These are phyloP conservation scores for bread wheat (Triticum aestivum) DNA, from an alignment of 176 grass and related monocot species.

Conservation along the genomic window IWGSC_CS_RefSeq_v2.1 NC_057810.1:485905467-485905966, in stretches of 20 bases:
- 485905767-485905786: conserved; percentile 33
- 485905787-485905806: conserved; percentile 33
- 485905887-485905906: conserved; percentile 42
- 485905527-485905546: not conserved
- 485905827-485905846: conserved; percentile 31
- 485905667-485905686: not conserved
- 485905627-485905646: not conserved
- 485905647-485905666: conserved; percentile 17
- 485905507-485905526: not conserved
- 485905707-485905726: conserved; percentile 41
- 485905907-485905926: conserved; percentile 37
- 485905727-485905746: conserved; percentile 27
- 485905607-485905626: not conserved
- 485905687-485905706: conserved; percentile 15
- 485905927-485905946: conserved; percentile 20
- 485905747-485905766: not conserved
- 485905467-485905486: not conserved
- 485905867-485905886: conserved; percentile 25
- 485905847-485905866: conserved; percentile 34
- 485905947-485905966: not conserved
- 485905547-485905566: not conserved
- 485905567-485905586: not conserved
- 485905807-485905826: conserved; percentile 48
- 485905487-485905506: not conserved
- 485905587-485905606: not conserved